phyloP scores from a whole-genome alignment of 352 stramenopile genomes.

The Peronospora destructor region DNA sequence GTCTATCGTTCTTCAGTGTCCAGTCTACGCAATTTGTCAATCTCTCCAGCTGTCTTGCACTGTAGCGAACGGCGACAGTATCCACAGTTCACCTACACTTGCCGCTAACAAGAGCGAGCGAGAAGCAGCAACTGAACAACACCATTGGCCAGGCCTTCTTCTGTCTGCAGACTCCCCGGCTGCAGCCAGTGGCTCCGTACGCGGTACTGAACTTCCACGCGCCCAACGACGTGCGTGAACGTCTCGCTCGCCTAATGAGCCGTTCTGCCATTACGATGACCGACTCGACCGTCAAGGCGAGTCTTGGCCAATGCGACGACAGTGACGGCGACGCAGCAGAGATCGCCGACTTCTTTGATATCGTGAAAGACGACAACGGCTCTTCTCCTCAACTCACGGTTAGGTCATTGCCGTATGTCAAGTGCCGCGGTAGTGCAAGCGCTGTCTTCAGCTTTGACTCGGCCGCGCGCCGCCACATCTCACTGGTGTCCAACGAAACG shows the following conservation, averaged over 20 bases:
- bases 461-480: slow-evolving; percentile 38
- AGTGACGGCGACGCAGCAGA: slow-evolving; percentile 23
- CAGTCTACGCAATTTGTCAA: slow-evolving; percentile 20
- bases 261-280: slow-evolving; percentile 28
- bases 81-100: slow-evolving; percentile 14
- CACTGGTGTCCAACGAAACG: slow-evolving; percentile 34
- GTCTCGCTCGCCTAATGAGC: slow-evolving; percentile 16
- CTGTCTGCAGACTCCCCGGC: slow-evolving; percentile 42
- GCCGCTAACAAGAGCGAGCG: slow-evolving; percentile 22
- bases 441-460: slow-evolving; percentile 53
- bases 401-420: slow-evolving; percentile 70
- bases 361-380: slow-evolving; percentile 6
- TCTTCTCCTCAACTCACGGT: slow-evolving; percentile 27
- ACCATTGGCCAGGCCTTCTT: slow-evolving; percentile 53
- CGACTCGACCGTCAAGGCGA: slow-evolving; percentile 17
- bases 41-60: slow-evolving; percentile 16
- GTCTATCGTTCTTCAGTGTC: slow-evolving; percentile 13
- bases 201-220: slow-evolving; percentile 23
- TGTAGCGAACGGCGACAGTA: background rate
- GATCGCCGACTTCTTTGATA: slow-evolving; percentile 14
- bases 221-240: slow-evolving; percentile 18
- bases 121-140: slow-evolving; percentile 22
- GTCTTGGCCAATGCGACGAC: slow-evolving; percentile 6
- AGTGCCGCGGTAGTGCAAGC: slow-evolving; percentile 44
- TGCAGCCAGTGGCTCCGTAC: slow-evolving; percentile 30